A percentile compares a stretch with the other conserved stretches of the same genome.
Evolutionary conservation across 208 protist genomes (phyloP).

Genomic region (Leishmania turanica): DNA sequence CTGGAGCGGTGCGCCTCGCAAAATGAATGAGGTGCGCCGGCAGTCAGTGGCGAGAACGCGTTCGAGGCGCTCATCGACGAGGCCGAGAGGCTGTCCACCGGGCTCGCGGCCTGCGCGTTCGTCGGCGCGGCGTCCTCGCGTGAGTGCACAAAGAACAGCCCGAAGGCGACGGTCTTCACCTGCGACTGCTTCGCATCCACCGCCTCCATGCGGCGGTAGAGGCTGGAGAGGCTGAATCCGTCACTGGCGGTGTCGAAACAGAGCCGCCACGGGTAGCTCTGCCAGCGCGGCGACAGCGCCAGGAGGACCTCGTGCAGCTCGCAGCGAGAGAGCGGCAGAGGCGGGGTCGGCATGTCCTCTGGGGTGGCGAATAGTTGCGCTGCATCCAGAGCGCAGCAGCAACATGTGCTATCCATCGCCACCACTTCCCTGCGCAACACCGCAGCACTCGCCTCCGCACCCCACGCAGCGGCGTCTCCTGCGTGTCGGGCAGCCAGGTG

Average conservation of each 20-base stretch:
- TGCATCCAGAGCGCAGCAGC: conserved; percentile 27
- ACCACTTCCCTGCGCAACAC: neutral
- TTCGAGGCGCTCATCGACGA: neutral
- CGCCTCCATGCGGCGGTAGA: conserved; percentile 56
- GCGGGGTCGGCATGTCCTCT: conserved; percentile 18
- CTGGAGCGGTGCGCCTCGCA: neutral
- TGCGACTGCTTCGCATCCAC: conserved; percentile 28
- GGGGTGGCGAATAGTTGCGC: conserved; percentile 19
- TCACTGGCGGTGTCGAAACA: conserved; percentile 61
- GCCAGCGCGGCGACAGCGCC: conserved; percentile 43
- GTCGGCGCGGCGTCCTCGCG: conserved; percentile 2
- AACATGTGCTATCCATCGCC: neutral
- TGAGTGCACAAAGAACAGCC: conserved; percentile 40
- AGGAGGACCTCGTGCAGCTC: conserved; percentile 57
- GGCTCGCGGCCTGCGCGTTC: neutral
- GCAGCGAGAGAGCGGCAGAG: conserved; percentile 43
- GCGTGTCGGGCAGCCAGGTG: neutral
- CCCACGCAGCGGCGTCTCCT: neutral
- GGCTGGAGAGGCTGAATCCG: conserved; percentile 54
- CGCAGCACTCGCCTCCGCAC: neutral
- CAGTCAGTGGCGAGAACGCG: neutral
- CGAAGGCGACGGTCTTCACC: conserved; percentile 37
- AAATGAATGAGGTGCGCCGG: neutral
- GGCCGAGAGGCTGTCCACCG: neutral
- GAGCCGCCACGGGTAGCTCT: conserved; percentile 55